Base-by-base conservation (phyloP, 345 rosid genomes). In the Heritiera fomes region DNA sequence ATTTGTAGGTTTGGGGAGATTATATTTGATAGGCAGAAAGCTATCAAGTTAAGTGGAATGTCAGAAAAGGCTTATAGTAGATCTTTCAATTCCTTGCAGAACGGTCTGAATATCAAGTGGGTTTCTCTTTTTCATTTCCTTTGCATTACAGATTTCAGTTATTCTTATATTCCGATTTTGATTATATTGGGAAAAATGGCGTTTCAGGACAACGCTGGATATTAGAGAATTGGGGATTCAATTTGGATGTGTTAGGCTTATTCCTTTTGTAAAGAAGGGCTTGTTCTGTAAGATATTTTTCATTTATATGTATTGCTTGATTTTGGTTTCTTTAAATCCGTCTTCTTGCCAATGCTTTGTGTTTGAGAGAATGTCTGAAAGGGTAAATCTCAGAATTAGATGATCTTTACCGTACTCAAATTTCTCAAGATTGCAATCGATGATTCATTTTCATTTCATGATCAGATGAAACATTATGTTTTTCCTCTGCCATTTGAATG, bases 241-340 rank as follows among this genome's bases (percentile, higher is more conserved):
- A 40, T 95, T 95, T 77, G 98, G 98, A 0, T 95, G 98, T 61
- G 87, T 95, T 38, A 85, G 98, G 86, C 90, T 95, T 43, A 91
- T 95, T 70, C 94, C 94, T 78, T 85, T 88, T 2, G 98, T 93
- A 80, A 86, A 85, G 71, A 90, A 84, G 61, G 92, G 91, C 38
- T 62, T 92, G 18, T 87, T 43, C 77, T 86, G 94, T 92, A 92
- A 91, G 97, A 17, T 52, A 30, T 28, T 4, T 43, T 78, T 55
- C 62, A 20, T 8, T 47, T 45, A 43, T 8, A 20, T 47, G 53
- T 46, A 14, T 18, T 73, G 34, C 15, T 13, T 20, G 62, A 13
- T 0, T 3, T 71, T 38, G 28, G 34, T 68, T 8, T 28, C 8
- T 55, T 55, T 55, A 28, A 11, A 34, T 9, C 65, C 20, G 18